Percentiles rank a stretch among this genome's conserved stretches.
These are phyloP conservation scores for Coprinellus aureogranulatus DNA, from an alignment of 768 basidiomycete species.

Conservation along the genomic window DNA sequence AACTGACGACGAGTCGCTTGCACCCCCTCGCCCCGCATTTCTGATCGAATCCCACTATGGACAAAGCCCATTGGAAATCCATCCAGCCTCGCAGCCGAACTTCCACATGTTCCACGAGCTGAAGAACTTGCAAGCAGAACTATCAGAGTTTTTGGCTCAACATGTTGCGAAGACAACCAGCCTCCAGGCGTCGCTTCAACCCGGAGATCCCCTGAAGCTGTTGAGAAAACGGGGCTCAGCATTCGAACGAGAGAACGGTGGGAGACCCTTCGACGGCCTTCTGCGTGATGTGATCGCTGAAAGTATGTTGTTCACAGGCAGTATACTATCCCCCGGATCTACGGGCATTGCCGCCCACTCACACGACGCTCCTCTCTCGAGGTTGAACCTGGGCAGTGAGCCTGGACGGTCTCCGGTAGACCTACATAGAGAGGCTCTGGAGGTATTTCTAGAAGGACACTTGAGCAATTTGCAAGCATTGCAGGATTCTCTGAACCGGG, in stretches of 20 bases:
- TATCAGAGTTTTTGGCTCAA: constrained; percentile 3
- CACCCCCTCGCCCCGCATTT: too few relatives aligned
- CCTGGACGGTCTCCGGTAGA: not conserved
- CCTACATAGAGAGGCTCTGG: not conserved
- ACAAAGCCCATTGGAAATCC: too few relatives aligned
- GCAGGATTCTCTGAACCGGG: constrained; percentile 5
- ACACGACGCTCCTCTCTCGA: not conserved
- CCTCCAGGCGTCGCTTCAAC: not conserved
- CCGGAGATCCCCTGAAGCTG: not conserved
- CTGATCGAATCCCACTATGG: too few relatives aligned
- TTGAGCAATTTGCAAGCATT: constrained; percentile 4
- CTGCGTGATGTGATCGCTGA: not conserved
- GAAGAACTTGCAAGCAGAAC: constrained; percentile 7
- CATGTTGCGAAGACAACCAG: constrained; percentile 1
- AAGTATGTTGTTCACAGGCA: not conserved
- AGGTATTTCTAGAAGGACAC: constrained; percentile 5
- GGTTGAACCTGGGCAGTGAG: not conserved
- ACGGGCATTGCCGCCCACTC: constrained; percentile 2
- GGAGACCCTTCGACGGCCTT: not conserved
- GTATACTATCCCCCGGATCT: constrained; percentile 3
- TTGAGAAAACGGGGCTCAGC: not conserved
- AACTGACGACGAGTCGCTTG: too few relatives aligned
- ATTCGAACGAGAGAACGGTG: constrained; percentile 1
- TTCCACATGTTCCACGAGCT: not conserved
- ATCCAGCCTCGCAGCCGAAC: too few relatives aligned